Percentiles rank a stretch among this genome's conserved stretches.
Evolutionary conservation across 1,139 yeast species (phyloP).

Genomic region (Meyerozyma athensensis): DNA sequence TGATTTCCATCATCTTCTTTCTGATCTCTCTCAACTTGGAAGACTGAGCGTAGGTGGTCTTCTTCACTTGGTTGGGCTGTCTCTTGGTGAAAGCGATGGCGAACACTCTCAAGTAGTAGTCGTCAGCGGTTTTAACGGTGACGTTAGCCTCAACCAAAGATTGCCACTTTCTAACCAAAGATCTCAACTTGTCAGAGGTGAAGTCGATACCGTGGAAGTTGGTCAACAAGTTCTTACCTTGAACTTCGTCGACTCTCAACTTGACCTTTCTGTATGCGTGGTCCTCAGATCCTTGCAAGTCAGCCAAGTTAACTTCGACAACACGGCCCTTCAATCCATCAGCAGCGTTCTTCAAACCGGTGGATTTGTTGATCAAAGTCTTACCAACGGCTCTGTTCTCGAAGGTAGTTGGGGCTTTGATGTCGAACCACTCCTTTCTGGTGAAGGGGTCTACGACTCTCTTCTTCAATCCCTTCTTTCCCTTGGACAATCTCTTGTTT

Average conservation of each 20-base stretch:
- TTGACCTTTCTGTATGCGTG: constrained; percentile 86
- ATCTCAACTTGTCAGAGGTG: constrained; percentile 86
- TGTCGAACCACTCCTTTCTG: constrained; percentile 92
- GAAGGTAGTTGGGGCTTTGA: constrained; percentile 93
- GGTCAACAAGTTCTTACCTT: constrained; percentile 88
- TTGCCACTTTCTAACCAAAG: constrained; percentile 93
- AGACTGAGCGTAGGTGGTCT: constrained; percentile 86
- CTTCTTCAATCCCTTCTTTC: constrained; percentile 95
- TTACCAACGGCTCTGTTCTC: constrained; percentile 93
- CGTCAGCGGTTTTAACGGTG: constrained; percentile 88
- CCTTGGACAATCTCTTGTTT: constrained; percentile 94
- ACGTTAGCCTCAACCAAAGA: constrained; percentile 87
- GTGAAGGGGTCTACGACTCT: constrained; percentile 93
- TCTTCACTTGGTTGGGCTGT: constrained; percentile 84
- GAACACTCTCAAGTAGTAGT: constrained; percentile 82
- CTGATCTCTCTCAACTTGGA: constrained; percentile 80
- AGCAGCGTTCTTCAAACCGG: constrained; percentile 90
- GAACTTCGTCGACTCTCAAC: constrained; percentile 90
- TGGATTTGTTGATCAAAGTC: constrained; percentile 89
- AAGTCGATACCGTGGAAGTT: constrained; percentile 94
- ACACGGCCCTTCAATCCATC: constrained; percentile 91
- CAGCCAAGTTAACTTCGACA: constrained; percentile 82
- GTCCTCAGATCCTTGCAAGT: constrained; percentile 89
- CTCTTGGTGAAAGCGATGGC: constrained; percentile 93
- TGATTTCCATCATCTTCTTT: constrained; percentile 83